These are phyloP conservation scores for Diaporthe ampelina DNA, from an alignment of 2,329 filamentous ascomycete species.

Conservation along the genomic window DNA sequence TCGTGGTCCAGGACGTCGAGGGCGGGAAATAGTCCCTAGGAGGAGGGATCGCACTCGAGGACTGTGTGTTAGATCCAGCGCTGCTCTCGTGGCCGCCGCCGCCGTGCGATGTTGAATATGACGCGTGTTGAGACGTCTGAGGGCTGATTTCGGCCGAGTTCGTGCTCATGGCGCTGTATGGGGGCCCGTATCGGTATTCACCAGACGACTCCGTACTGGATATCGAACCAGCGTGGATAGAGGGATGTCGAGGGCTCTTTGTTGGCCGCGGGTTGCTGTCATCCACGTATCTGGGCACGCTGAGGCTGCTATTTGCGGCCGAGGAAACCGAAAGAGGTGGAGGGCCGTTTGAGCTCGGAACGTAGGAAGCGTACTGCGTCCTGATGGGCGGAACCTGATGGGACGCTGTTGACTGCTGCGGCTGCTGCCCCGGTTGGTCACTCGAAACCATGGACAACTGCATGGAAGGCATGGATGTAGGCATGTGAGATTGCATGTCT, in stretches of 20 bases:
- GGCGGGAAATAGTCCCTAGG: slow-evolving; percentile 69
- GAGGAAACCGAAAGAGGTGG: slow-evolving; percentile 62
- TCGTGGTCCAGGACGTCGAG: slow-evolving; percentile 65
- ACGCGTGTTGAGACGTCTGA: slow-evolving; percentile 49
- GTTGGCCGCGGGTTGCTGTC: slow-evolving; percentile 63
- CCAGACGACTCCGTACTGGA: slow-evolving; percentile 63
- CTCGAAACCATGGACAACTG: slow-evolving; percentile 64
- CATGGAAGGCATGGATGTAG: slow-evolving; percentile 67
- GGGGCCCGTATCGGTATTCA: slow-evolving; percentile 69
- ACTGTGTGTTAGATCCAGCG: slow-evolving; percentile 40
- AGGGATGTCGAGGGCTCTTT: slow-evolving; percentile 71
- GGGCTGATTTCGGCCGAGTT: slow-evolving; percentile 53
- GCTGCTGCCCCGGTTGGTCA: slow-evolving; percentile 58
- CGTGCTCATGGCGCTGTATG: slow-evolving; percentile 54
- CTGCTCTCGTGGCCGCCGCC: slow-evolving; percentile 36
- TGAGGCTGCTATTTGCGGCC: slow-evolving; percentile 61
- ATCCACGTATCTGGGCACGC: slow-evolving; percentile 70
- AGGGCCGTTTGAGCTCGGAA: slow-evolving; percentile 63
- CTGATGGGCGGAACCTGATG: slow-evolving; percentile 57
- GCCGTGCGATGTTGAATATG: slow-evolving; percentile 33
- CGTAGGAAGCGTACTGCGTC: slow-evolving; percentile 67
- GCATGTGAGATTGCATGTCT: slow-evolving; percentile 66
- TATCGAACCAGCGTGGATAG: slow-evolving; percentile 65
- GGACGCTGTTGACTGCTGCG: slow-evolving; percentile 26
- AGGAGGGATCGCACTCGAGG: slow-evolving; percentile 47